Evolutionary conservation across 2,329 filamentous ascomycete genomes (phyloP), one percentile per base, ranked within the genome.

Genomic region (Malbranchea cinnamomea): DNA sequence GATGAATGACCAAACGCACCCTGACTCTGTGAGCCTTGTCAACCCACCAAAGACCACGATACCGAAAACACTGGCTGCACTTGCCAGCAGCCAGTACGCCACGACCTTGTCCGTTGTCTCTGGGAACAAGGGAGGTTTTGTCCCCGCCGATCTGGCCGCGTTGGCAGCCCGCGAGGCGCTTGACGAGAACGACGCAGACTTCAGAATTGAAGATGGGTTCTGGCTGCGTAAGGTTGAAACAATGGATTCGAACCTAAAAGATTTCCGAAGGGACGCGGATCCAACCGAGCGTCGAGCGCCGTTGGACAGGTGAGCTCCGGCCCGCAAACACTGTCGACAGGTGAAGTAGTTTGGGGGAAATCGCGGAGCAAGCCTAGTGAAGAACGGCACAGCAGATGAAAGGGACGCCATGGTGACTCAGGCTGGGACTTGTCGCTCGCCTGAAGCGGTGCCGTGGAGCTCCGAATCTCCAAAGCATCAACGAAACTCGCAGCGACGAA

Each of bases 11-110:
- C 13, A 10, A 31, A 19, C 63, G 41, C 68, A 92, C 84, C 84
- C 89, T 42, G 89, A 98, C 59, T 98, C 89, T 3, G 89, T 98
- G 43, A 98, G 65, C 35, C 89, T 68, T 17, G 89, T 98, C 43
- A 98, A 65, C 4, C 89, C 89, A 34, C 89, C 89, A 54, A 91
- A 92, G 25, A 98, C 72, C 30, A 98, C 85, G 46, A 98, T 93
- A 36, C 89, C 89, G 57, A 95, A 98, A 30, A 95, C 89, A 52
- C 83, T 91, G 24, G 72, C 79, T 1, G 89, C 85, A 44, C 85
- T 94, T 26, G 74, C 87, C 33, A 98, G 61, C 26, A 98, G 69
- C 85, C 85, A 98, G 61, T 87, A 87, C 36, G 76, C 89, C 25
- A 93, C 85, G 6, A 63, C 60, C 56, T 80, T 89, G 35, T 75